These are phyloP conservation scores for Monosporozyma servazzii DNA, from an alignment of 805 yeast species.

Conservation along the genomic window DNA sequence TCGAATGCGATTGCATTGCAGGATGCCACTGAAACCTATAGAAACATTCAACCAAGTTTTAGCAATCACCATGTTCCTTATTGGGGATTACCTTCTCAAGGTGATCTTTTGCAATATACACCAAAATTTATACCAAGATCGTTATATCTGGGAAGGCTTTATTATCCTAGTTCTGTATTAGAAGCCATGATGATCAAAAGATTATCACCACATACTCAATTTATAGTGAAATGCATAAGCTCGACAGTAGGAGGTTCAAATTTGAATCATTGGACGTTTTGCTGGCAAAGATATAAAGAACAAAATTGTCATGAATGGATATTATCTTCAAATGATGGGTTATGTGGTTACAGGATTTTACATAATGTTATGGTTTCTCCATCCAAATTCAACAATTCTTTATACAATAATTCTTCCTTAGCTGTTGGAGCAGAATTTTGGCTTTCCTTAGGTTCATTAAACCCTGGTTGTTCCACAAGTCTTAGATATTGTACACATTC, in stretches of 20 bases:
- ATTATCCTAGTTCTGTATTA: constrained; percentile 74
- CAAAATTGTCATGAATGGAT: constrained; percentile 62
- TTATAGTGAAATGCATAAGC: constrained; percentile 67
- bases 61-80: constrained; percentile 7
- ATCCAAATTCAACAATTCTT: constrained; percentile 33
- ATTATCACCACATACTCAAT: constrained; percentile 48
- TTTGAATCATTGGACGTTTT: constrained; percentile 53
- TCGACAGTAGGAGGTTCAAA: constrained; percentile 39
- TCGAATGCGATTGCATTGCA: constrained; percentile 49
- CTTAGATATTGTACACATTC: constrained; percentile 78
- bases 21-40: constrained; percentile 61
- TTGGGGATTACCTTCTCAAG: constrained; percentile 1
- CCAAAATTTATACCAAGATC: constrained; percentile 17
- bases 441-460: constrained; percentile 74
- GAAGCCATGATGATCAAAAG: constrained; percentile 80
- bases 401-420: constrained; percentile 52
- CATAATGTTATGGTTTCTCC: constrained; percentile 47
- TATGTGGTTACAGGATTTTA: constrained; percentile 71
- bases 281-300: constrained; percentile 59
- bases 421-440: constrained; percentile 81
- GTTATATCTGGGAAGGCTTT: constrained; percentile 75
- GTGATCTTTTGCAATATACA: neutral
- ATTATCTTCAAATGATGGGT: constrained; percentile 74
- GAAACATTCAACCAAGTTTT: constrained; percentile 42
- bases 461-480: constrained; percentile 85